Base-by-base conservation (phyloP, 345 rosid genomes). In the Noccaea bulbosa region DNA sequence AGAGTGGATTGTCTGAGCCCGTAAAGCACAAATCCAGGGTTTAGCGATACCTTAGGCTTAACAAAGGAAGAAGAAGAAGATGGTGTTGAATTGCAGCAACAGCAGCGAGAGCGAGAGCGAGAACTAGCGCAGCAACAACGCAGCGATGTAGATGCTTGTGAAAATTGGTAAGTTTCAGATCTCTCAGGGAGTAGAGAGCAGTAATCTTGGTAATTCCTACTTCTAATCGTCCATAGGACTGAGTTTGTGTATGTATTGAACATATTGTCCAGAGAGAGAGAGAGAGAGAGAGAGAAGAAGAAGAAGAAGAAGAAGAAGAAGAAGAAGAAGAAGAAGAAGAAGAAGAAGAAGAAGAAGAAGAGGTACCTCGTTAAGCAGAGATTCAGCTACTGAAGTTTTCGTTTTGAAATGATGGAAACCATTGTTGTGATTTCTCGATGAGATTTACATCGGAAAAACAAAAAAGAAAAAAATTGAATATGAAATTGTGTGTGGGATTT, bases 1-100 rank as follows among this genome's bases (percentile, higher is more conserved):
- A 94, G 79, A 38, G 81, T 78, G 62, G 96, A 84, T 60, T 91
- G 96, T 79, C 95, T 82, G 70, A 81, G 46, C 46, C 94, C 96
- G 80, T 70, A 85, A 20, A 68, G 45, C 70, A 78, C 67, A 60
- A 77, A 83, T 35, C 79, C 67, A 72, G 90, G 79, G 81, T 62
- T 72, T 55, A 72, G 39, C 15, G 75, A 78, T 59, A 83, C 51
- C 70, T 79, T 81, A 47, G 62, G 75, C 11, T 75, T 64, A 62
- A 78, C 61, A 76, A 50, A 73, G 44, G 76, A 62, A 15, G 80
- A 46, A 15, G 80, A 46, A 45, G 81, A 64, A 15, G 58, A 62
- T 3, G 43, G n/a, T 8, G 57, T 37, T 33, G 56, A n/a, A 35
- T 37, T 63, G 32, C 49, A 75, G 57, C 84, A 83, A 54, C 83